A percentile compares a stretch with the other conserved stretches of the same genome.
Evolutionary conservation across 768 basidiomycete genomes (phyloP).

Genomic region (Hebeloma cylindrosporum): DNA sequence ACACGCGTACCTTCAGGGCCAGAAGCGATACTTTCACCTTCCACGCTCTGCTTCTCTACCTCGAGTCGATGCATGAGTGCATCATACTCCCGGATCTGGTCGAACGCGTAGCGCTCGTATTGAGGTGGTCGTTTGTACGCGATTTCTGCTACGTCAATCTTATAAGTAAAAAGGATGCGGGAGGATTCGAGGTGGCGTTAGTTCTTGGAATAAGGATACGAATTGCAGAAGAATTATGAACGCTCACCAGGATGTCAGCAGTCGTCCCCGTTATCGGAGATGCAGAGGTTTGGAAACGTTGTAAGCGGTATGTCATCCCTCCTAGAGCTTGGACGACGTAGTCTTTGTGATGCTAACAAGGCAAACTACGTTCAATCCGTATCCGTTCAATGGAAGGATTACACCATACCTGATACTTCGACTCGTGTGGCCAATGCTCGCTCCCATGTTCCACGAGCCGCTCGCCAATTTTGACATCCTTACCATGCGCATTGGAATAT

Average conservation of each 20-base stretch:
- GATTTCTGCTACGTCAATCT: conserved; percentile 64
- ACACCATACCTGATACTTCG: conserved; percentile 59
- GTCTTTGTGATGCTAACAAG: conserved; percentile 51
- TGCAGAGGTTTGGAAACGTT: conserved; percentile 69
- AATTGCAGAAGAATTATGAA: background rate
- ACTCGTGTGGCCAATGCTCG: conserved; percentile 71
- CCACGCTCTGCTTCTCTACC: too few relatives aligned
- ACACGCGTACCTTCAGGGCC: too few relatives aligned
- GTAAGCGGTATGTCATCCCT: conserved; percentile 62
- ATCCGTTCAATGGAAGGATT: background rate
- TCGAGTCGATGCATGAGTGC: background rate
- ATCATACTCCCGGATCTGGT: conserved; percentile 18
- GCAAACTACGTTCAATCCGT: background rate
- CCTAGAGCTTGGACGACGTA: conserved; percentile 42
- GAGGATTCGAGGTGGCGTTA: conserved; percentile 24
- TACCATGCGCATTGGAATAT: too few relatives aligned
- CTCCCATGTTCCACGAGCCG: conserved; percentile 52
- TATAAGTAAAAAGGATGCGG: too few relatives aligned
- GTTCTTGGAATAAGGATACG: background rate
- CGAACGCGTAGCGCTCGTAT: conserved; percentile 54
- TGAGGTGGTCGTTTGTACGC: conserved; percentile 49
- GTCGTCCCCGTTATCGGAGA: conserved; percentile 82
- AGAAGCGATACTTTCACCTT: too few relatives aligned
- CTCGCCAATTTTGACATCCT: conserved; percentile 26
- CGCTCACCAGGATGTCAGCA: conserved; percentile 68